Percentiles rank a stretch among this genome's conserved stretches.
Evolutionary conservation across 768 basidiomycete genomes (phyloP).

Genomic region (Coprinopsis cinerea): DNA sequence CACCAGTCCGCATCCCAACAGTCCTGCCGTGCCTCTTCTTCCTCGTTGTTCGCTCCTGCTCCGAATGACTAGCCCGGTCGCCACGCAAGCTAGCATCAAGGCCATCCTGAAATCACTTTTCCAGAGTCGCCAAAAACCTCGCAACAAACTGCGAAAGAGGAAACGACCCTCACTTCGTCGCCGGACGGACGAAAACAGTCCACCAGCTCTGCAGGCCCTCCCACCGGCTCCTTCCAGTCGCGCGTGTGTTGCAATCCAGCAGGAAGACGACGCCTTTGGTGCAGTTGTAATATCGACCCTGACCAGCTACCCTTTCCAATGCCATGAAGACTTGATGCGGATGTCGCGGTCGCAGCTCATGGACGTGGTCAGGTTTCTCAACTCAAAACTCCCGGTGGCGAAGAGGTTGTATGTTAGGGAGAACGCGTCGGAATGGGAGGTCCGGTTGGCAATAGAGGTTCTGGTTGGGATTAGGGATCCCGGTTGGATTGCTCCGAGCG

Average conservation of each 20-base stretch:
- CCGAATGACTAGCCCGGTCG: too few relatives aligned
- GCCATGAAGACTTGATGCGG: constrained; percentile 64
- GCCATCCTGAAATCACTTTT: too few relatives aligned
- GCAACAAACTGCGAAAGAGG: too few relatives aligned
- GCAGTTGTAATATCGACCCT: constrained; percentile 62
- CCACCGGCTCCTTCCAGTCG: constrained; percentile 1
- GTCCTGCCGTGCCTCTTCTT: too few relatives aligned
- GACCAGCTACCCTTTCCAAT: constrained; percentile 57
- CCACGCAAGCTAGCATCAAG: too few relatives aligned
- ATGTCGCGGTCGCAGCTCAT: constrained; percentile 55
- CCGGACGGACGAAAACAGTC: too few relatives aligned
- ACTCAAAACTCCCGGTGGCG: constrained; percentile 40
- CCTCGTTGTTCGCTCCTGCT: too few relatives aligned
- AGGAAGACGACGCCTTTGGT: constrained; percentile 45
- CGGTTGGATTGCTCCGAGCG: too few relatives aligned
- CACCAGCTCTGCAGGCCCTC: too few relatives aligned
- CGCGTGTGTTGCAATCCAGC: constrained; percentile 53
- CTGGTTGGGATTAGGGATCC: constrained; percentile 62
- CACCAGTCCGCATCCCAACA: too few relatives aligned
- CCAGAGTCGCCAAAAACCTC: too few relatives aligned
- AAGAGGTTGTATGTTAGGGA: constrained; percentile 13
- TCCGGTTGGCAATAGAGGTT: constrained; percentile 52
- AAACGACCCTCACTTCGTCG: too few relatives aligned
- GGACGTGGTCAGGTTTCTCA: constrained; percentile 47
- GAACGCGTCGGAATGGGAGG: constrained; percentile 25